Percentiles rank a stretch among this genome's conserved stretches.
These are phyloP conservation scores for Nitzschia sp. DNA, from an alignment of 108 stramenopile species.

Conservation along the genomic window DNA sequence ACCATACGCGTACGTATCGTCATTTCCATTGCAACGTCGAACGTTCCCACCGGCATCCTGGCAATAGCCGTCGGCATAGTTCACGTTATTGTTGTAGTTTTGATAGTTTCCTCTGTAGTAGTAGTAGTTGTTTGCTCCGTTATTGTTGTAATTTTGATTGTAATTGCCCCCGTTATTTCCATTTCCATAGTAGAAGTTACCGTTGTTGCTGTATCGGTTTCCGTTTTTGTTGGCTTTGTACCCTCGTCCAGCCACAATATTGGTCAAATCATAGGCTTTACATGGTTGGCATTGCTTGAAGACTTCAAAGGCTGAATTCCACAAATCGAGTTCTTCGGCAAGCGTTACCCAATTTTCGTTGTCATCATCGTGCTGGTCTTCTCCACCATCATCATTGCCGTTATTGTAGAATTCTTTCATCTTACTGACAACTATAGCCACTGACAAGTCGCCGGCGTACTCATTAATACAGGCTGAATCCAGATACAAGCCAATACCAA, in stretches of 20 bases:
- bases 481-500: slow-evolving; percentile 50
- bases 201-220: slow-evolving; percentile 44
- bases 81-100: no score
- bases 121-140: no score
- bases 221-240: slow-evolving; percentile 26
- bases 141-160: slow-evolving; percentile 10
- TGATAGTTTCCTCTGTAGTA: no score
- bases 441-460: slow-evolving; percentile 19
- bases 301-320: slow-evolving; percentile 48
- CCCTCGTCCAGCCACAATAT: slow-evolving; percentile 25
- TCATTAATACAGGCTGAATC: slow-evolving; percentile 48
- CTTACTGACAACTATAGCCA: slow-evolving; percentile 34
- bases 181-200: slow-evolving; percentile 4
- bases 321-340: slow-evolving; percentile 25
- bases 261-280: slow-evolving; percentile 43
- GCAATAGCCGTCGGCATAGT: no score
- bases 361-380: slow-evolving; percentile 26
- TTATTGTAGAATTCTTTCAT: no score
- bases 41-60: no score
- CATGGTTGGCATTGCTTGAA: slow-evolving; percentile 62
- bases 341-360: slow-evolving; percentile 10
- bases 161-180: background rate
- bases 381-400: no score
- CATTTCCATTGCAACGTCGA: no score
- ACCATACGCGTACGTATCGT: no score